Conservation (phyloP, 192 early-diverging fungal species). For the Thoreauomyces humboldtii region DNA sequence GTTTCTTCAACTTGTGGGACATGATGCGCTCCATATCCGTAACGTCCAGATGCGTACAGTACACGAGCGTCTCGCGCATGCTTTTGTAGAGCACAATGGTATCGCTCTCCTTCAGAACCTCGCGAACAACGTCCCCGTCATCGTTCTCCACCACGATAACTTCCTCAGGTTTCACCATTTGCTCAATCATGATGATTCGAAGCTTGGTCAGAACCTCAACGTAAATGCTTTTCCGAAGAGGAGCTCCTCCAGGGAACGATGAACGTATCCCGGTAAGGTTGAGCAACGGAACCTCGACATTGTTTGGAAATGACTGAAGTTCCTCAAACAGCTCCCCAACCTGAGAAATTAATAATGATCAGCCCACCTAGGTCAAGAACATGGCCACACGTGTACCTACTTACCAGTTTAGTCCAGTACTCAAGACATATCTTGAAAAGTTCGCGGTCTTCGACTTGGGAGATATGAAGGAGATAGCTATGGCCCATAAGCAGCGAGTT, state of each 20-base stretch:
- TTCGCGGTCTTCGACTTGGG: conserved; percentile 91
- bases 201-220: conserved; percentile 78
- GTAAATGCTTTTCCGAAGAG: conserved; percentile 79
- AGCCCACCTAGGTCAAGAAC: too few relatives aligned
- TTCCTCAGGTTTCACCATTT: conserved; percentile 99
- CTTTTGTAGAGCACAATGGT: conserved; percentile 98
- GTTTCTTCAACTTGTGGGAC: conserved; percentile 84
- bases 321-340: conserved; percentile 89
- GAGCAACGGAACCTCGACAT: conserved; percentile 53
- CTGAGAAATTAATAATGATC: conserved; percentile 29
- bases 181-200: conserved; percentile 95
- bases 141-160: conserved; percentile 98
- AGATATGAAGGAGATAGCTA: conserved; percentile 85
- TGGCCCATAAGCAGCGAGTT: conserved; percentile 69
- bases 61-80: conserved; percentile 95
- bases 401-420: conserved; percentile 92
- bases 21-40: conserved; percentile 95
- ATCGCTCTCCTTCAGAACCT: conserved; percentile 95
- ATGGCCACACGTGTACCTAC: conserved; percentile 5
- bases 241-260: conserved; percentile 2
- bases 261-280: conserved; percentile 55
- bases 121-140: conserved; percentile 98
- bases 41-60: conserved; percentile 94
- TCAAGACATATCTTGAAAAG: conserved; percentile 97
- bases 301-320: conserved; percentile 53